Evolutionary conservation across 768 basidiomycete species (phyloP), one percentile per base, ranked within the genome.

Genomic region (Mycena sanguinolenta): DNA sequence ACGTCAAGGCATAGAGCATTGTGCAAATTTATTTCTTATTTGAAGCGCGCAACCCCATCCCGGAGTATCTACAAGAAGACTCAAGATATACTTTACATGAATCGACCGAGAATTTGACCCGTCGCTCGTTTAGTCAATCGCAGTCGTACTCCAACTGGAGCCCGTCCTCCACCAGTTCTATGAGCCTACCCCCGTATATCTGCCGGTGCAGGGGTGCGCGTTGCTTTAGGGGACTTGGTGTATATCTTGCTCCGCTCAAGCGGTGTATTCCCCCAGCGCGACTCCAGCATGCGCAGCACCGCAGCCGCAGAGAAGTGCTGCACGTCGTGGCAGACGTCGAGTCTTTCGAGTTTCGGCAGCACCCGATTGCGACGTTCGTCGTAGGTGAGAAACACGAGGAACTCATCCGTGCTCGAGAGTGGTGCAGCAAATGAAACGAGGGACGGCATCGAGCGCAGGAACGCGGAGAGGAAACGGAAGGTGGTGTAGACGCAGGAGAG

Each of bases 1-100:
- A 75, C 65, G 73, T 80, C 19, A 73, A 71, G 50, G 68, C 66
- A 17, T 73, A 55, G 38, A 58, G 14, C 14, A 7, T 38, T 38
- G 36, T 38, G 36, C 36, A 38, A n/a, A n/a, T n/a, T n/a, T n/a
- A n/a, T n/a, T n/a, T n/a, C n/a, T n/a, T n/a, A n/a, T n/a, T n/a
- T n/a, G n/a, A n/a, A n/a, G n/a, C n/a, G n/a, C n/a, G n/a, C n/a
- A n/a, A n/a, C n/a, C n/a, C n/a, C n/a, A n/a, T n/a, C n/a, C n/a
- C n/a, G n/a, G n/a, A n/a, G n/a, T n/a, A n/a, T n/a, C n/a, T n/a
- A n/a, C n/a, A n/a, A n/a, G n/a, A n/a, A n/a, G n/a, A n/a, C n/a
- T n/a, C n/a, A n/a, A n/a, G n/a, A n/a, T n/a, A n/a, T n/a, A n/a
- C n/a, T n/a, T n/a, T n/a, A n/a, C n/a, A n/a, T n/a, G n/a, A n/a